Conservation (phyloP, 345 rosid species). For the Erucastrum elatum region DNA sequence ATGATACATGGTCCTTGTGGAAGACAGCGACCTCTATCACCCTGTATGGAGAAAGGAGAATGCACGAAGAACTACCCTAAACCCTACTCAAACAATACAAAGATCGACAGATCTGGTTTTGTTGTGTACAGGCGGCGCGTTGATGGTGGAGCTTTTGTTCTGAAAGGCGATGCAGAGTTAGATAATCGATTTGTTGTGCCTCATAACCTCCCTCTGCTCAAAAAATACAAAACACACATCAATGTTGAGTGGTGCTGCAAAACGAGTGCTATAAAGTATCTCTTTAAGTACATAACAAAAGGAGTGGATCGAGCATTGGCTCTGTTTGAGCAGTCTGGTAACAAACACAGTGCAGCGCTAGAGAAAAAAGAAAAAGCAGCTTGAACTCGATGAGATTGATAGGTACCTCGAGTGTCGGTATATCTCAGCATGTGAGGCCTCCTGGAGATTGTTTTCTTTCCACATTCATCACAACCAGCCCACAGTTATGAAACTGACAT, state of each 20-base stretch:
- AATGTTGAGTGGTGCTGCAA: constrained; percentile 11
- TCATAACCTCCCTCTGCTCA: not conserved
- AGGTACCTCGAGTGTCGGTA: not conserved
- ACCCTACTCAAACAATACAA: not conserved
- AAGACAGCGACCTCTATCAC: not conserved
- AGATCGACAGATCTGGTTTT: not conserved
- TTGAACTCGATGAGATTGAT: too few relatives aligned
- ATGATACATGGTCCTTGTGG: constrained; percentile 12
- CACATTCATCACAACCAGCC: too few relatives aligned
- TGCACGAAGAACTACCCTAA: not conserved
- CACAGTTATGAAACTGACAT: too few relatives aligned
- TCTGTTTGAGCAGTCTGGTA: too few relatives aligned
- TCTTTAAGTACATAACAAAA: constrained; percentile 2
- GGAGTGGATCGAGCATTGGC: not conserved
- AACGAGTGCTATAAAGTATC: not conserved
- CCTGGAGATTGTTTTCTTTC: too few relatives aligned
- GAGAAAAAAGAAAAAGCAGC: too few relatives aligned
- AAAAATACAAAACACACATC: not conserved
- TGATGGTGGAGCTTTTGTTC: not conserved
- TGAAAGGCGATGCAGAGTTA: not conserved
- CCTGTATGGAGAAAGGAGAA: not conserved
- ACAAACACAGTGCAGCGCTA: too few relatives aligned
- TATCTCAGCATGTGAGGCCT: too few relatives aligned
- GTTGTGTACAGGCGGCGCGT: not conserved
- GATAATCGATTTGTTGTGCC: not conserved